Conservation (phyloP, 1,284 basidiomycete genomes). For the Agroathelia rolfsii region DNA sequence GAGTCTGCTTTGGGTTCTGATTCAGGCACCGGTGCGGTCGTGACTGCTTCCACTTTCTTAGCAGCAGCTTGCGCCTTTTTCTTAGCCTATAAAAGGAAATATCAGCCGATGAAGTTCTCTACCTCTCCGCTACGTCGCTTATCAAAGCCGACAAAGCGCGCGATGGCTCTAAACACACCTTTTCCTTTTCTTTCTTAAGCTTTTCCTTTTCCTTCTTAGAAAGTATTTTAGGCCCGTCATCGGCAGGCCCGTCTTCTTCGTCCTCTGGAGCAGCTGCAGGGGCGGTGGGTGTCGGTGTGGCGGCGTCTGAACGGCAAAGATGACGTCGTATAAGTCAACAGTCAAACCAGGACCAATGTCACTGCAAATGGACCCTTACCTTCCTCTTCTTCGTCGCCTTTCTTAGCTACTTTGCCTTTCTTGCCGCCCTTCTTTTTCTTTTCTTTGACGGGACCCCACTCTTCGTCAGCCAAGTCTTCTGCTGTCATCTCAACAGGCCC, state of each 20-base stretch:
- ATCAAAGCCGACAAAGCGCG: too few species aligned
- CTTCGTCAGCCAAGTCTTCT: constrained; percentile 59
- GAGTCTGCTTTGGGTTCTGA: constrained; percentile 16
- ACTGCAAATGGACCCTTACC: constrained; percentile 29
- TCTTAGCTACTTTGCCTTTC: constrained; percentile 50
- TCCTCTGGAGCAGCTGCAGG: constrained; percentile 21
- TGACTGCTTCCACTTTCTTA: constrained; percentile 52
- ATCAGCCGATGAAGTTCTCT: too few species aligned
- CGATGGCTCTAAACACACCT: constrained; percentile 54
- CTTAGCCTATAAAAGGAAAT: constrained; percentile 56
- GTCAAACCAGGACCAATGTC: constrained; percentile 8
- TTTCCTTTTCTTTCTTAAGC: constrained; percentile 90
- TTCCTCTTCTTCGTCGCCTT: constrained; percentile 27
- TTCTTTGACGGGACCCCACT: constrained; percentile 51
- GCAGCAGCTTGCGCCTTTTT: constrained; percentile 89
- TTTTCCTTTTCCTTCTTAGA: constrained; percentile 92
- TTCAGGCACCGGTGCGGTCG: constrained; percentile 16
- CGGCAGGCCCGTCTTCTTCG: constrained; percentile 35
- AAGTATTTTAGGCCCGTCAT: constrained; percentile 46
- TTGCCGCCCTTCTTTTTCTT: constrained; percentile 36
- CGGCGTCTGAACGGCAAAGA: constrained; percentile 20
- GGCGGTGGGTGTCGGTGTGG: constrained; percentile 21
- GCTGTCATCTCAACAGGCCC: constrained; percentile 42
- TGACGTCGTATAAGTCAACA: constrained; percentile 11
- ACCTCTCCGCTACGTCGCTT: too few species aligned